These are phyloP conservation scores for Kwoniella bestiolae DNA, from an alignment of 768 basidiomycete genomes.

Conservation along the genomic window DNA sequence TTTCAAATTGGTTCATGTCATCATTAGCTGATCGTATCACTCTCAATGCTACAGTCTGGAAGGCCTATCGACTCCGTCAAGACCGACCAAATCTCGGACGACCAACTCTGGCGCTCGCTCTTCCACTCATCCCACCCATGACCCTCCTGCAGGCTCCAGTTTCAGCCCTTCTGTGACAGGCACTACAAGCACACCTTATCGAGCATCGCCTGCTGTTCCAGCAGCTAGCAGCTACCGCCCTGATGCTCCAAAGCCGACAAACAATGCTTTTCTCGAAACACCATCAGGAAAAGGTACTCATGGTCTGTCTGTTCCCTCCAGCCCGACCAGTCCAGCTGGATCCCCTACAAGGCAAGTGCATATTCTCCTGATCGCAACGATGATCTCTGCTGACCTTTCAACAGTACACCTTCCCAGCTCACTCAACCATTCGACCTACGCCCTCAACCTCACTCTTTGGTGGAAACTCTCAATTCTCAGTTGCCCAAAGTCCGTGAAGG, in stretches of 20 bases:
- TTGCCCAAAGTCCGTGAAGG: slow-evolving; percentile 36
- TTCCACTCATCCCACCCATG: background rate
- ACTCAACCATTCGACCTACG: slow-evolving; percentile 48
- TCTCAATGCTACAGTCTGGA: slow-evolving; percentile 38
- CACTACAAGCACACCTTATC: slow-evolving; percentile 26
- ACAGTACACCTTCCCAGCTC: slow-evolving; percentile 31
- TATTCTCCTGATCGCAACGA: background rate
- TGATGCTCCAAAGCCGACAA: slow-evolving; percentile 24
- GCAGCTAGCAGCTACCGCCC: slow-evolving; percentile 45
- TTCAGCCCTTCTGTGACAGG: slow-evolving; percentile 19
- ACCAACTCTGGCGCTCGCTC: background rate
- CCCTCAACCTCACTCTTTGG: slow-evolving; percentile 51
- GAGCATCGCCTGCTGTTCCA: slow-evolving; percentile 13
- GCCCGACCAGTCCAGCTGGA: slow-evolving; percentile 41
- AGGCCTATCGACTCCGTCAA: slow-evolving; percentile 46
- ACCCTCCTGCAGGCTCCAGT: slow-evolving; percentile 7
- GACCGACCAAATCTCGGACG: slow-evolving; percentile 25
- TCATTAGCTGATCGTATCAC: background rate
- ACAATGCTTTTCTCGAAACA: slow-evolving; percentile 6
- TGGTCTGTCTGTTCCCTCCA: slow-evolving; percentile 33
- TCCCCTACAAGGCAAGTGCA: slow-evolving; percentile 31
- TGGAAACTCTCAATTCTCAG: slow-evolving; percentile 59
- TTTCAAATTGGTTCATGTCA: background rate
- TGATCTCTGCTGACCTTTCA: slow-evolving; percentile 18
- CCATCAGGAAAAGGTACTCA: slow-evolving; percentile 19